Percentiles rank a stretch among this genome's conserved stretches.
Evolutionary conservation across 2,329 filamentous ascomycete species (phyloP).

Genomic region (Talaromyces piceae): DNA sequence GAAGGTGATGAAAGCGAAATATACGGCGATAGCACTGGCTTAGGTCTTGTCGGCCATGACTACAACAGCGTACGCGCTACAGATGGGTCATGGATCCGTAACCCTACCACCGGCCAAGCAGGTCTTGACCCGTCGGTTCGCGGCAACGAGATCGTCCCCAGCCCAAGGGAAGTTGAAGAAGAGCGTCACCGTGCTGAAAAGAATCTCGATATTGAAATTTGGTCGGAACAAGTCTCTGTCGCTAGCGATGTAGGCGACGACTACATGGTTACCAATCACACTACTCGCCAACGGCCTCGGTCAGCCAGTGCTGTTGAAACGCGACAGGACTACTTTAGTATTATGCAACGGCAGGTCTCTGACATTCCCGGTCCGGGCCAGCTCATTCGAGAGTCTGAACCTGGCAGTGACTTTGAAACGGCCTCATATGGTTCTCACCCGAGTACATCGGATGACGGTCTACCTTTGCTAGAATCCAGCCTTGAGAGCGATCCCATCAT

Average conservation of each 20-base stretch:
- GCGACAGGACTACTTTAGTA: slow-evolving; percentile 28
- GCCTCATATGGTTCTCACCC: slow-evolving; percentile 19
- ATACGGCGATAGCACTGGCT: slow-evolving; percentile 15
- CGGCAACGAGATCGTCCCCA: slow-evolving; percentile 38
- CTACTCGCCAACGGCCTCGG: slow-evolving; percentile 21
- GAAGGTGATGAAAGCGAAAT: slow-evolving; percentile 20
- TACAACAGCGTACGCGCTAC: slow-evolving; percentile 27
- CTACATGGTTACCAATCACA: slow-evolving; percentile 14
- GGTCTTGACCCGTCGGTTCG: slow-evolving; percentile 43
- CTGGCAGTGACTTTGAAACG: slow-evolving; percentile 24
- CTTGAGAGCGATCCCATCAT: slow-evolving; percentile 26
- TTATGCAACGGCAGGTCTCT: slow-evolving; percentile 26
- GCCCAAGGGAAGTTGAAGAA: slow-evolving; percentile 44
- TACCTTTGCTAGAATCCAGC: slow-evolving; percentile 17
- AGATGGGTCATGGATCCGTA: slow-evolving; percentile 42
- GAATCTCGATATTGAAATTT: slow-evolving; percentile 47
- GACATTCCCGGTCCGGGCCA: slow-evolving; percentile 46
- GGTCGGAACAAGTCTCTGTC: slow-evolving; percentile 46
- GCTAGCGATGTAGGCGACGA: slow-evolving; percentile 34
- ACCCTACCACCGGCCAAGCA: slow-evolving; percentile 32
- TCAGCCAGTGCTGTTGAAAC: slow-evolving; percentile 40
- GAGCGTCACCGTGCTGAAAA: slow-evolving; percentile 42
- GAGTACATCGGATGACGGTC: slow-evolving; percentile 17
- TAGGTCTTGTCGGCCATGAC: slow-evolving; percentile 10
- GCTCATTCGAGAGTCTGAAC: slow-evolving; percentile 38